Evolutionary conservation across 345 rosid species (phyloP), one percentile per base, ranked within the genome.

Genomic region (Hevea brasiliensis): DNA sequence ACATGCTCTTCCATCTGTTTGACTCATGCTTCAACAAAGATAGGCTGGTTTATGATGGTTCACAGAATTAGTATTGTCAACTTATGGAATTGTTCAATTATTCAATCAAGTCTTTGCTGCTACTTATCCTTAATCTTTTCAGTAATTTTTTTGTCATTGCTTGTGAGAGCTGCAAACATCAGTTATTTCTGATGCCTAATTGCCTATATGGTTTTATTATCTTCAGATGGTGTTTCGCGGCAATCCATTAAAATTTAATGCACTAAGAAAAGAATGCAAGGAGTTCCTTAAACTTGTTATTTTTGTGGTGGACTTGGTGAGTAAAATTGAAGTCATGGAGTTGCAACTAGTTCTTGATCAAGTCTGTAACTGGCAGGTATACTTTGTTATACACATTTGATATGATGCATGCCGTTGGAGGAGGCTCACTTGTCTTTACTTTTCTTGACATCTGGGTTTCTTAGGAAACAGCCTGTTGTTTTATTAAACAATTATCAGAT

Each of bases 351-450:
- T 85, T 78, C 81, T 85, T 81, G 84, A 82, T 53, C 87, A 83
- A 79, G 83, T 83, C 55, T 81, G 80, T 75, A 89, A 89, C 82
- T 94, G 97, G 97, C 98, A 92, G 97, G 98, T 93, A 82, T 61
- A 68, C 48, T 56, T 72, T n/a, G 9, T 67, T 23, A 40, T 26
- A 56, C 45, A 37, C 70, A 59, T 50, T 47, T 7, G 51, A 61
- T 18, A 64, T 27, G 61, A 47, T 40, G 47, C 51, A 42, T 51
- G 47, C 42, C n/a, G 18, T 24, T 27, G 32, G 35, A 53, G 70
- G 26, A 8, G 50, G 55, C 76, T 48, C 26, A 51, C 40, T 63
- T 18, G 41, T 69, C 40, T 58, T 12, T 71, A 62, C 58, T 50
- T 37, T 66, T 60, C 59, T 45, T 67, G 67, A 4, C 69, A 70